A percentile compares a stretch with the other conserved stretches of the same genome.
Evolutionary conservation across 2,329 filamentous ascomycete species (phyloP).

Genomic region (Colletotrichum lindemuthianum): DNA sequence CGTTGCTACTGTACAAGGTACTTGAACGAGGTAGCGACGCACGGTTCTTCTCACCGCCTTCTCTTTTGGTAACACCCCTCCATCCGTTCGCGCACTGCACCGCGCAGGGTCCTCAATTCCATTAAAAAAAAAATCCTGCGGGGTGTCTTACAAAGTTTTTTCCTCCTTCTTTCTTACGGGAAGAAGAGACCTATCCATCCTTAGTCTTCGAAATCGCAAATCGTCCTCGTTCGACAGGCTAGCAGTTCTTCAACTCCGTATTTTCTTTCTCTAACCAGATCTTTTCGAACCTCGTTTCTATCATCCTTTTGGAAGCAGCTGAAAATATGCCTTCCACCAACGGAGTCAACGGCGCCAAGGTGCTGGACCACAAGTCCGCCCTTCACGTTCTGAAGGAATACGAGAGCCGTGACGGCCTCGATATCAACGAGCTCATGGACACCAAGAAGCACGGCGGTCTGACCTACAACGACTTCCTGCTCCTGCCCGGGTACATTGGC

Average conservation of each 20-base stretch:
- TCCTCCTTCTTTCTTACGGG: slow-evolving; percentile 60
- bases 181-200: slow-evolving; percentile 56
- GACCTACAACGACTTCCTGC: slow-evolving; percentile 98
- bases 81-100: slow-evolving; percentile 26
- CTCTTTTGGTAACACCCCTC: slow-evolving; percentile 26
- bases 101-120: slow-evolving; percentile 27
- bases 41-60: slow-evolving; percentile 33
- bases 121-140: slow-evolving; percentile 53
- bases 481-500: slow-evolving; percentile 97
- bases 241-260: slow-evolving; percentile 46
- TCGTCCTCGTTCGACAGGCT: slow-evolving; percentile 45
- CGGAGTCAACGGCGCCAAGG: slow-evolving; percentile 63
- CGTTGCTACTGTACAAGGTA: neutral
- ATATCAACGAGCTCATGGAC: slow-evolving; percentile 87
- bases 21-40: neutral
- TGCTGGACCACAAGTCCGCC: slow-evolving; percentile 79
- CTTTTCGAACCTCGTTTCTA: slow-evolving; percentile 42
- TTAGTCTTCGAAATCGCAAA: slow-evolving; percentile 45
- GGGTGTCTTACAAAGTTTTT: slow-evolving; percentile 44
- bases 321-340: slow-evolving; percentile 64
- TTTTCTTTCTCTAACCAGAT: slow-evolving; percentile 40
- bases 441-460: slow-evolving; percentile 91
- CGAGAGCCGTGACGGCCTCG: slow-evolving; percentile 82
- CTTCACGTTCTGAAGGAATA: slow-evolving; percentile 86
- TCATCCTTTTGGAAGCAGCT: slow-evolving; percentile 38